Base-by-base conservation (phyloP, 164 flowering plant species). In the Berberis thunbergii region DNA sequence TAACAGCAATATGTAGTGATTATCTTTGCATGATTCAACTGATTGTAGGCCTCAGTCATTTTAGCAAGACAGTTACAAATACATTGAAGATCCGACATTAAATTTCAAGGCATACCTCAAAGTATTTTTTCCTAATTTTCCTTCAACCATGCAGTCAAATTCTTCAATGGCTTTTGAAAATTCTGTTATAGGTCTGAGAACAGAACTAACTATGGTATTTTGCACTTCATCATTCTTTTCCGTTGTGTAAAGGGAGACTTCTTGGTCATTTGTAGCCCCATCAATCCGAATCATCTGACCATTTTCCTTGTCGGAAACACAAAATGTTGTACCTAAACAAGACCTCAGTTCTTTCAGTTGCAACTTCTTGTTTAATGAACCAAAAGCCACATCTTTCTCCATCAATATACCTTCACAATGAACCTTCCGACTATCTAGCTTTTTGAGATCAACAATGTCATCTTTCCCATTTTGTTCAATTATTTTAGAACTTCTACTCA, bases 61-160 rank as follows among this genome's bases (percentile, higher is more conserved):
- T 26, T 26, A 26, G 26, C 26, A 26, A 26, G 26, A 26, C 26
- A 26, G 26, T 26, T 26, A 26, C 26, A 26, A 26, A 26, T 26
- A 26, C 26, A 26, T 26, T 26, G 26, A 26, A 26, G 26, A 4
- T 46, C 8, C 49, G 49, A 4, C 8, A 46, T 46, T 4, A 46
- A 46, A 46, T 4, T 46, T 52, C 26, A 26, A 26, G 0, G 48
- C 57, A 54, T 81, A 84, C 89, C 89, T 87, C 49, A 60, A 57
- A 64, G 60, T 52, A 54, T 72, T 64, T 8, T 45, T 5, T n/a
- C 57, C 72, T 45, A 82, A 7, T 50, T 71, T 77, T 62, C 71
- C 67, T 7, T 65, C 13, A 9, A 70, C 60, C 48, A 48, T 45
- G 9, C 2, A 13, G 70, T 79, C 83, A 62, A 81, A 77, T 10